Conservation (phyloP, 2,329 filamentous ascomycete species). For the Zarea fungicola region DNA sequence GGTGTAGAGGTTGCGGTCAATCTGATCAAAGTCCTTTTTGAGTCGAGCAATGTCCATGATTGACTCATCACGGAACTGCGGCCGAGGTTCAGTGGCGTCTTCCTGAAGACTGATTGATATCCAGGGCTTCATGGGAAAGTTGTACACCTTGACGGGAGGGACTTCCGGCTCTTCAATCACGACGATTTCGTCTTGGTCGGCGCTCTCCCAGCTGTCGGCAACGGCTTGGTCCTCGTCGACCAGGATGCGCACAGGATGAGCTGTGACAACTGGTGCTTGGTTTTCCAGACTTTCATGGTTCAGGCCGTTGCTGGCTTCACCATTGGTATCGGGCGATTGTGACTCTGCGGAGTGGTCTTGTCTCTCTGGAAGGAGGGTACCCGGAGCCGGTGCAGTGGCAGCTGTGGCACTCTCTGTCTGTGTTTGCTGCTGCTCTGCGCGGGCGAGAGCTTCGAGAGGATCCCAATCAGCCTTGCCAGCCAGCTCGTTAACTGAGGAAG, state of each 20-base stretch:
- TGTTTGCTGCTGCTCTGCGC: constrained; percentile 45
- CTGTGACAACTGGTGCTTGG: constrained; percentile 18
- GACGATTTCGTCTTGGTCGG: constrained; percentile 64
- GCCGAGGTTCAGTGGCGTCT: constrained; percentile 48
- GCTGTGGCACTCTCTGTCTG: constrained; percentile 42
- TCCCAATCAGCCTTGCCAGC: constrained; percentile 47
- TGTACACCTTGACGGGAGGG: constrained; percentile 73
- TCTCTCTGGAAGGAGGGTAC: constrained; percentile 16
- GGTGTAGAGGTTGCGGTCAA: constrained; percentile 87
- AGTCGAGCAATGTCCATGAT: constrained; percentile 90
- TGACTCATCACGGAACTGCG: constrained; percentile 68
- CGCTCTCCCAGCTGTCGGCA: constrained; percentile 89
- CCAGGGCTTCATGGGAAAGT: constrained; percentile 96
- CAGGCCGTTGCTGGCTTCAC: constrained; percentile 45
- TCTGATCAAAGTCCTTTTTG: constrained; percentile 97
- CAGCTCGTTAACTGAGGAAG: constrained; percentile 63
- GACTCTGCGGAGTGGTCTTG: constrained; percentile 31
- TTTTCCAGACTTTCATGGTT: constrained; percentile 39
- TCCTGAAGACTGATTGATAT: constrained; percentile 76
- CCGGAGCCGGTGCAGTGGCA: not conserved
- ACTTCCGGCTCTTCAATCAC: constrained; percentile 62
- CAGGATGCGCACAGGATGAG: constrained; percentile 42
- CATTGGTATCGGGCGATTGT: constrained; percentile 39
- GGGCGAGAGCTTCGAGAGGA: constrained; percentile 60
- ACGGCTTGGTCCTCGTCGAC: constrained; percentile 55